phyloP scores from a whole-genome alignment of 2,329 filamentous ascomycete genomes.

The Sporothrix pseudoabietina region DNA sequence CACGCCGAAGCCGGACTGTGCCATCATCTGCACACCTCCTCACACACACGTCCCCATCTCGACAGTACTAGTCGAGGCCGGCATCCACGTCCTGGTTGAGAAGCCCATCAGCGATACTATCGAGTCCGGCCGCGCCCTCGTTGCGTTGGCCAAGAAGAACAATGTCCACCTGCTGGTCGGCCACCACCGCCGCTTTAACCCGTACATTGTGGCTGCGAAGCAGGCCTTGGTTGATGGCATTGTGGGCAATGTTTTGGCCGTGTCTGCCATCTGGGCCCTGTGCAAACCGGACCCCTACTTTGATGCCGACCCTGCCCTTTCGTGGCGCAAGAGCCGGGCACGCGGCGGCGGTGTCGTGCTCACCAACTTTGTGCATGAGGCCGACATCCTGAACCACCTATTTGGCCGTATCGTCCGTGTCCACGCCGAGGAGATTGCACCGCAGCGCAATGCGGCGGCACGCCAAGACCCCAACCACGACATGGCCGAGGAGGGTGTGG shows the following conservation, averaged over 20 bases:
- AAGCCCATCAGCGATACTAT: conserved; percentile 56
- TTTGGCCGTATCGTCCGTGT: conserved; percentile 56
- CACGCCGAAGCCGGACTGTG: not conserved
- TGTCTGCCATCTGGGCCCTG: conserved; percentile 58
- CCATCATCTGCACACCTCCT: conserved; percentile 53
- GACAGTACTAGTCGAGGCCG: conserved; percentile 50
- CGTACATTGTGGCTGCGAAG: conserved; percentile 55
- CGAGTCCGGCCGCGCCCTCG: conserved; percentile 38
- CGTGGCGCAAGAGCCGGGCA: conserved; percentile 39
- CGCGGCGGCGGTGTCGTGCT: conserved; percentile 56
- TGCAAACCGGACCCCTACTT: conserved; percentile 58
- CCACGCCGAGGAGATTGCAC: conserved; percentile 51
- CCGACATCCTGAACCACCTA: conserved; percentile 60
- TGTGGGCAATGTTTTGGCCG: conserved; percentile 44
- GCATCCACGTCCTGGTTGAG: conserved; percentile 59
- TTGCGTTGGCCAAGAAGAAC: conserved; percentile 36
- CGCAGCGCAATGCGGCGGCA: conserved; percentile 42
- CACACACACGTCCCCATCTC: conserved; percentile 57
- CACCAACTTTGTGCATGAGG: conserved; percentile 60
- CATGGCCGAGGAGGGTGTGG: conserved; percentile 51
- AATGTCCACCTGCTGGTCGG: conserved; percentile 48
- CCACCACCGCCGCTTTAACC: conserved; percentile 63
- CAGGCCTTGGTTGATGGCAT: conserved; percentile 44
- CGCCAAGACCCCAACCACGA: not conserved
- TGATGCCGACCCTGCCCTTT: conserved; percentile 49